Evolutionary conservation across 2,329 filamentous ascomycete species (phyloP).

Genomic region (Pseudohalonectria lignicola): DNA sequence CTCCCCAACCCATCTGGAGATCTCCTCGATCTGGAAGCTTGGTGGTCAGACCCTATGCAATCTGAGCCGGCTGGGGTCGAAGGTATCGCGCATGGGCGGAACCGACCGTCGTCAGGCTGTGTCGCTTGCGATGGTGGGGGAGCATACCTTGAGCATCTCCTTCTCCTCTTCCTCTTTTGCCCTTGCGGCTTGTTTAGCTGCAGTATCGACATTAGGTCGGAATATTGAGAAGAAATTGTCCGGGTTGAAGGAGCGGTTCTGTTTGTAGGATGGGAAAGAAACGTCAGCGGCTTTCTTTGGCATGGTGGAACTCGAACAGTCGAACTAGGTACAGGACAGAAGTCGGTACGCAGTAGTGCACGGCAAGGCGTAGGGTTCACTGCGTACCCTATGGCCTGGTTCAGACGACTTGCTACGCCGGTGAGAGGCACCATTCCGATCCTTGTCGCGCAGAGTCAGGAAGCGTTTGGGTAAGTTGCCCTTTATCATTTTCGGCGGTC

Average conservation of each 20-base stretch:
- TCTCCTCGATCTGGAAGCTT: slow-evolving; percentile 26
- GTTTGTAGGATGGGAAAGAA: no score
- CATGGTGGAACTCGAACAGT: no score
- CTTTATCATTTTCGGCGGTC: slow-evolving; percentile 35
- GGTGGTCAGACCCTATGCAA: background rate
- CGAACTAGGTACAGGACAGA: no score
- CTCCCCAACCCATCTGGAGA: slow-evolving; percentile 27
- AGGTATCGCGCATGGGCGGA: no score
- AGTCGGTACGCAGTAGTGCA: no score
- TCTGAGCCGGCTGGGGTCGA: no score
- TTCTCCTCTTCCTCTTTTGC: slow-evolving; percentile 38
- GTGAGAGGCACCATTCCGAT: slow-evolving; percentile 26
- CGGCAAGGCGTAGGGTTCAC: no score
- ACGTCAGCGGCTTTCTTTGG: no score
- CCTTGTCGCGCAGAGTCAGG: slow-evolving; percentile 60
- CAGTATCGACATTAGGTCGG: slow-evolving; percentile 48
- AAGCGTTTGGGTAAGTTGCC: slow-evolving; percentile 48
- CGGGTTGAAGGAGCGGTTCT: no score
- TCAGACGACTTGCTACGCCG: slow-evolving; percentile 45
- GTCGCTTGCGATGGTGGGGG: no score
- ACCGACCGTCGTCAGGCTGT: no score
- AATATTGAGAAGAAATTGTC: slow-evolving; percentile 55
- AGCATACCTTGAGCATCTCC: slow-evolving; percentile 5
- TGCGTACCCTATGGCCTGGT: slow-evolving; percentile 39
- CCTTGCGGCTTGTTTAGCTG: slow-evolving; percentile 41